These are phyloP conservation scores for Ceratocystis huliohia DNA, from an alignment of 2,329 filamentous ascomycete species.

Conservation along the genomic window DNA sequence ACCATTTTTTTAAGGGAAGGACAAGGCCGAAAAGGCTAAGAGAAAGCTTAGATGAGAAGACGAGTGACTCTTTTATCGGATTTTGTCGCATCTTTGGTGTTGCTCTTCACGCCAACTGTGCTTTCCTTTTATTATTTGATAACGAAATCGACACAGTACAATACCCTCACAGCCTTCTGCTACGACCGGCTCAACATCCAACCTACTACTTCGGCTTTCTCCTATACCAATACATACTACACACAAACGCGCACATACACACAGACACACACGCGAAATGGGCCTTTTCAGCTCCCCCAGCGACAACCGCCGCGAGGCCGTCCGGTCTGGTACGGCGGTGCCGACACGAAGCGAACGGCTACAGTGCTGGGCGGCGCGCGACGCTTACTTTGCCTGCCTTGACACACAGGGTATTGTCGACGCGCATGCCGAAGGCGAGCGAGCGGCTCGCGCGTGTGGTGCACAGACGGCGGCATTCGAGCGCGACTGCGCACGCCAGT, in stretches of 20 bases:
- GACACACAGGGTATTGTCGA: slow-evolving; percentile 74
- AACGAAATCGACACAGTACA: no score
- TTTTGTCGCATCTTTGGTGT: neutral
- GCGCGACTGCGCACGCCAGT: slow-evolving; percentile 73
- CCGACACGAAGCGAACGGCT: slow-evolving; percentile 74
- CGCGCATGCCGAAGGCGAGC: slow-evolving; percentile 30
- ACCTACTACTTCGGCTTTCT: neutral
- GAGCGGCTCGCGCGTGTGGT: slow-evolving; percentile 32
- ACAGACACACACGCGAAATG: slow-evolving; percentile 29
- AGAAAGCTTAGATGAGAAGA: neutral
- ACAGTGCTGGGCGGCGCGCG: slow-evolving; percentile 80
- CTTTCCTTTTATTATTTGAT: neutral
- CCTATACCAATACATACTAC: neutral
- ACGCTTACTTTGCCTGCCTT: slow-evolving; percentile 77
- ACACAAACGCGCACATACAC: slow-evolving; percentile 13
- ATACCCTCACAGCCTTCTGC: neutral
- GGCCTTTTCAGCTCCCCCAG: slow-evolving; percentile 36
- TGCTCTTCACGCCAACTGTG: neutral
- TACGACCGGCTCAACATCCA: neutral
- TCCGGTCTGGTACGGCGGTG: slow-evolving; percentile 50
- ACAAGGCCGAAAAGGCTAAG: neutral
- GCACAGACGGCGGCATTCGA: slow-evolving; percentile 50
- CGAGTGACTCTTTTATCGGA: neutral
- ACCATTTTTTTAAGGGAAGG: neutral
- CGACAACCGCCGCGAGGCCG: slow-evolving; percentile 38